Percentiles rank a stretch among this genome's conserved stretches.
phyloP scores from a whole-genome alignment of 2,329 filamentous ascomycete species.

The Fusarium pseudoanthophilum region DNA sequence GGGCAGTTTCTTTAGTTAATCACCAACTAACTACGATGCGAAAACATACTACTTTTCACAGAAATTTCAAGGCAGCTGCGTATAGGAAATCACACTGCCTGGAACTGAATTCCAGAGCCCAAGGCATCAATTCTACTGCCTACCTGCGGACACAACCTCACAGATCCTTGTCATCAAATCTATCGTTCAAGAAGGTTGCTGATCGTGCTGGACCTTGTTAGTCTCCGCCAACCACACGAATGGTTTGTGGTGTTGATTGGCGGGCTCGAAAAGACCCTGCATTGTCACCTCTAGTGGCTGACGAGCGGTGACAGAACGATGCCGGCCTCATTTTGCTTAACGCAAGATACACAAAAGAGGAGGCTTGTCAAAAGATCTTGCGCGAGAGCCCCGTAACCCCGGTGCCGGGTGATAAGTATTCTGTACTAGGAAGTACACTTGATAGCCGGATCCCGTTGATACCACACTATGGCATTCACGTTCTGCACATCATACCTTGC shows the following conservation, averaged over 20 bases:
- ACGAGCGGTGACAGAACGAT: conserved; percentile 31
- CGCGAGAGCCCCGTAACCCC: background rate
- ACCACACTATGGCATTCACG: background rate
- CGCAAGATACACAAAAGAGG: conserved; percentile 1
- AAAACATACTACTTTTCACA: background rate
- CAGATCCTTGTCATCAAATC: background rate
- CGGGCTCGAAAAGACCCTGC: conserved; percentile 26
- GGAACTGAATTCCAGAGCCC: background rate
- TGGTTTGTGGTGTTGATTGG: conserved; percentile 15
- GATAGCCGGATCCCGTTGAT: conserved; percentile 5
- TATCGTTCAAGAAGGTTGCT: conserved; percentile 10
- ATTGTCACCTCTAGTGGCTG: conserved; percentile 29
- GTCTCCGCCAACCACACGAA: conserved; percentile 1
- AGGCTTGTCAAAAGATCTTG: background rate
- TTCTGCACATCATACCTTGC: conserved; percentile 32
- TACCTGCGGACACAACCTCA: background rate
- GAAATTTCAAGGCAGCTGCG: background rate
- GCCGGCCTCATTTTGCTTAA: conserved; percentile 22
- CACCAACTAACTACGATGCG: background rate
- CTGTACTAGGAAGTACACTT: conserved; percentile 13
- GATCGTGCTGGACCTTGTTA: conserved; percentile 5
- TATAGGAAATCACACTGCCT: background rate
- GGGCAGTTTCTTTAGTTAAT: background rate
- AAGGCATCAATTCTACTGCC: conserved; percentile 14
- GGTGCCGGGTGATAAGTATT: background rate